Percentiles rank a stretch among this genome's conserved stretches.
phyloP scores from a whole-genome alignment of 2,329 filamentous ascomycete species.

The Sporothrix dimorphospora region DNA sequence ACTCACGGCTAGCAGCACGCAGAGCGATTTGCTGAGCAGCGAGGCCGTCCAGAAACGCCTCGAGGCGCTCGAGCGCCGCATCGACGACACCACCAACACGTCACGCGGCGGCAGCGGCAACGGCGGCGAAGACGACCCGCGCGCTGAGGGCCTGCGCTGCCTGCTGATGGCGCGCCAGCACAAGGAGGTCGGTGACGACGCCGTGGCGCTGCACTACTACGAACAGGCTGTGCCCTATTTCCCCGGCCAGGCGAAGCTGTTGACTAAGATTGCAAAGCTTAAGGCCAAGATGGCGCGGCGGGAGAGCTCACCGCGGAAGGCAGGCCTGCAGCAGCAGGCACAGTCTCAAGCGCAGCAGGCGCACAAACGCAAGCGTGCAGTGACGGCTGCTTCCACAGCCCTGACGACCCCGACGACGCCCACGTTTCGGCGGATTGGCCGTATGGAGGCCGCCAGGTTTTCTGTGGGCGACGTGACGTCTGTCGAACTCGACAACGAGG shows the following conservation, averaged over 20 bases:
- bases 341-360: background rate
- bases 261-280: constrained; percentile 69
- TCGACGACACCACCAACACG: constrained; percentile 62
- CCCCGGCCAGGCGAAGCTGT: constrained; percentile 77
- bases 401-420: constrained; percentile 44
- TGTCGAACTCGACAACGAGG: constrained; percentile 46
- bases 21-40: constrained; percentile 54
- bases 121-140: constrained; percentile 63
- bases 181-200: constrained; percentile 79
- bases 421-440: constrained; percentile 41
- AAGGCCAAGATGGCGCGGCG: constrained; percentile 52
- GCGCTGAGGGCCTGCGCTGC: constrained; percentile 81
- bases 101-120: background rate
- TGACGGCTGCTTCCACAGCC: background rate
- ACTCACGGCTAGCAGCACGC: constrained; percentile 34
- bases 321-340: background rate
- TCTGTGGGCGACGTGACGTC: constrained; percentile 30
- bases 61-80: constrained; percentile 82
- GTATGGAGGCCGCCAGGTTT: background rate
- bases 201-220: constrained; percentile 80
- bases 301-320: background rate
- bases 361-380: constrained; percentile 28
- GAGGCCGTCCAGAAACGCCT: constrained; percentile 80
- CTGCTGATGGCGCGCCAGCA: constrained; percentile 91
- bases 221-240: constrained; percentile 83